Evolutionary conservation across 805 yeast species (phyloP).

Genomic region (Candida koratica): DNA sequence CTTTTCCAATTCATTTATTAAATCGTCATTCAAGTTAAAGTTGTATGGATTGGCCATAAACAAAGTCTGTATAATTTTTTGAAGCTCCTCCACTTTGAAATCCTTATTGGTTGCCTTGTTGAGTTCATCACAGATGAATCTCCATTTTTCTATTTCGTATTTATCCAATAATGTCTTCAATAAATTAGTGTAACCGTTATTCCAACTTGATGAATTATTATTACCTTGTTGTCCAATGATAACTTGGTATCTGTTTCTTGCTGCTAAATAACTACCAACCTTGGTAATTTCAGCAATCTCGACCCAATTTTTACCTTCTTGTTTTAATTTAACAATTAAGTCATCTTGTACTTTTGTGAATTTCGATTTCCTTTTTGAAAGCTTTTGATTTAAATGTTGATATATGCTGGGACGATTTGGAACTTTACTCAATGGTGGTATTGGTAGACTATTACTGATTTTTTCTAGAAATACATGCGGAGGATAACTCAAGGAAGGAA

Average conservation of each 20-base stretch:
- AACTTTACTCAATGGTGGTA: slow-evolving; percentile 46
- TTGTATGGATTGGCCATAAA: slow-evolving; percentile 52
- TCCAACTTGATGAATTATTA: slow-evolving; percentile 65
- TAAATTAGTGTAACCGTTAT: slow-evolving; percentile 47
- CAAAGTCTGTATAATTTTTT: slow-evolving; percentile 49
- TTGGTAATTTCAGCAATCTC: slow-evolving; percentile 65
- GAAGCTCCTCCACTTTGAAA: slow-evolving; percentile 51
- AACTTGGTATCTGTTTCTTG: slow-evolving; percentile 74
- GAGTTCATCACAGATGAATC: slow-evolving; percentile 58
- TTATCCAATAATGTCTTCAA: slow-evolving; percentile 57
- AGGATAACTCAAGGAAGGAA: slow-evolving; percentile 4
- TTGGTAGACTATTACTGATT: slow-evolving; percentile 28
- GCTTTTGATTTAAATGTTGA: slow-evolving; percentile 41
- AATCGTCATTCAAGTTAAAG: slow-evolving; percentile 54
- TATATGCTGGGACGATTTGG: slow-evolving; percentile 42
- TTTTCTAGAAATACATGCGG: slow-evolving; percentile 8
- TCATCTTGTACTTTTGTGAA: slow-evolving; percentile 67
- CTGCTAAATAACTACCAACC: slow-evolving; percentile 66
- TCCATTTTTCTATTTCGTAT: slow-evolving; percentile 70
- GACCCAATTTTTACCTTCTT: slow-evolving; percentile 64
- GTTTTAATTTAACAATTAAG: slow-evolving; percentile 56
- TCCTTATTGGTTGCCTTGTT: slow-evolving; percentile 50
- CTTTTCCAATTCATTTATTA: slow-evolving; percentile 36
- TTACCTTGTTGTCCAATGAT: slow-evolving; percentile 77
- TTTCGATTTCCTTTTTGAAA: slow-evolving; percentile 62